A percentile compares a stretch with the other conserved stretches of the same genome.
phyloP scores from a whole-genome alignment of 352 stramenopile species.

The Pythium phragmiticola region DNA sequence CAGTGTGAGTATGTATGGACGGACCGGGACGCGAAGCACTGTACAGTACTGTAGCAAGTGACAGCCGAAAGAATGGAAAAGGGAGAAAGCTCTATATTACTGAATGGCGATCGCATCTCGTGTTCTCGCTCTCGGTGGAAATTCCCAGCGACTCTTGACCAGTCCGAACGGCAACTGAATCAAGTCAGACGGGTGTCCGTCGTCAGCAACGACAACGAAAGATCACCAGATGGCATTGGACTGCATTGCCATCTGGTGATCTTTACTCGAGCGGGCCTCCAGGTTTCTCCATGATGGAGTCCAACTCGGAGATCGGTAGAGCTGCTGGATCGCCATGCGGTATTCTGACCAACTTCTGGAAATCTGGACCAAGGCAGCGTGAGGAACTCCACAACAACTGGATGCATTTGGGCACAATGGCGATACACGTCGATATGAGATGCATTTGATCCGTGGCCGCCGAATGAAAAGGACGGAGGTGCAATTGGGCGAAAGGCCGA shows the following conservation, averaged over 20 bases:
- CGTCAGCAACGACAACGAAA: background rate
- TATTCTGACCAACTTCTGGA: too few species aligned
- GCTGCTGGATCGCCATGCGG: too few species aligned
- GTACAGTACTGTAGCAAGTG: background rate
- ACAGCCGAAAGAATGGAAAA: background rate
- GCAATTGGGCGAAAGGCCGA: background rate
- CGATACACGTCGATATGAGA: too few species aligned
- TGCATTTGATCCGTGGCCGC: background rate
- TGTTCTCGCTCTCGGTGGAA: too few species aligned
- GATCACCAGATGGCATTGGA: background rate
- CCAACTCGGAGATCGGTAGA: too few species aligned
- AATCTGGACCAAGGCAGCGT: too few species aligned
- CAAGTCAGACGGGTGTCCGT: background rate
- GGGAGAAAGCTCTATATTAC: background rate
- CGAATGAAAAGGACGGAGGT: background rate
- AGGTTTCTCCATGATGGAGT: too few species aligned
- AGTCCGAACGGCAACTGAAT: slow-evolving; percentile 1
- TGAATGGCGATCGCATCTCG: background rate
- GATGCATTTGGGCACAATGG: too few species aligned
- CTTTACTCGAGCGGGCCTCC: too few species aligned
- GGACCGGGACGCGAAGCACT: background rate
- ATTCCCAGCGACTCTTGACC: background rate
- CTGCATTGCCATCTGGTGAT: background rate
- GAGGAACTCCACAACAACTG: too few species aligned
- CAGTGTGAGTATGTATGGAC: background rate